phyloP scores from a whole-genome alignment of 805 yeast species.

The Saccharomycopsis synnaedendra region DNA sequence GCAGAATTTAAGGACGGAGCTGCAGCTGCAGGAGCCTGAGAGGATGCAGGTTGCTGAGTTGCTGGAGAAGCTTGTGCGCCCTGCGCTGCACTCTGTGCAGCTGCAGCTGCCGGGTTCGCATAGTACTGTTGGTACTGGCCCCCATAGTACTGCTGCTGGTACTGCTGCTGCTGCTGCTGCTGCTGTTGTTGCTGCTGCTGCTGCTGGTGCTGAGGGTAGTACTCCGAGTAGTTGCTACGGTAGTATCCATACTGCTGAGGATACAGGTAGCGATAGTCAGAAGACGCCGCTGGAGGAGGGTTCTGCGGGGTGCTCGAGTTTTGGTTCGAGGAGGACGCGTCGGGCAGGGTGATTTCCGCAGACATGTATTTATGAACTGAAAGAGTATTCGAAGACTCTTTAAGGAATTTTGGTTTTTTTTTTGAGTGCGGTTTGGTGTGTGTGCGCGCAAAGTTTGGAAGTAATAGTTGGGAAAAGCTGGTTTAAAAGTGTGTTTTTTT shows the following conservation, averaged over 20 bases:
- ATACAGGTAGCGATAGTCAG: background rate
- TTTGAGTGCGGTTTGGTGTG: no score
- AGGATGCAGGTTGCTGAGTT: no score
- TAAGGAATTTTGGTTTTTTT: no score
- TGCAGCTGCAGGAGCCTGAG: background rate
- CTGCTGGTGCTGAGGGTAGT: slow-evolving; percentile 10
- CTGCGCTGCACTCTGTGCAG: background rate
- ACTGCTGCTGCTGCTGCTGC: slow-evolving; percentile 1
- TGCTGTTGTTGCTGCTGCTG: slow-evolving; percentile 7
- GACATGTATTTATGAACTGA: no score
- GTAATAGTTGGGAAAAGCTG: no score
- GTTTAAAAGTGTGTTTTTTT: no score
- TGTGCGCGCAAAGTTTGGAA: no score
- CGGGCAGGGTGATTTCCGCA: no score
- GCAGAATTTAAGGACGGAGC: no score
- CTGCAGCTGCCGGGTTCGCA: background rate
- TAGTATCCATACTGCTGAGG: background rate
- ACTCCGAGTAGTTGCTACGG: slow-evolving; percentile 2
- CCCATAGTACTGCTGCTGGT: background rate
- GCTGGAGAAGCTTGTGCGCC: no score
- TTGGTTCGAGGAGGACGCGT: background rate
- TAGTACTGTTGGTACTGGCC: background rate
- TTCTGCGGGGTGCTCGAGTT: background rate
- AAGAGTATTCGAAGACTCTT: no score
- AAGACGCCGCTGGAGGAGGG: background rate